A percentile compares a stretch with the other conserved stretches of the same genome.
phyloP scores from a whole-genome alignment of 495 filamentous ascomycete genomes.

The Massariosphaeria phaeospora region DNA sequence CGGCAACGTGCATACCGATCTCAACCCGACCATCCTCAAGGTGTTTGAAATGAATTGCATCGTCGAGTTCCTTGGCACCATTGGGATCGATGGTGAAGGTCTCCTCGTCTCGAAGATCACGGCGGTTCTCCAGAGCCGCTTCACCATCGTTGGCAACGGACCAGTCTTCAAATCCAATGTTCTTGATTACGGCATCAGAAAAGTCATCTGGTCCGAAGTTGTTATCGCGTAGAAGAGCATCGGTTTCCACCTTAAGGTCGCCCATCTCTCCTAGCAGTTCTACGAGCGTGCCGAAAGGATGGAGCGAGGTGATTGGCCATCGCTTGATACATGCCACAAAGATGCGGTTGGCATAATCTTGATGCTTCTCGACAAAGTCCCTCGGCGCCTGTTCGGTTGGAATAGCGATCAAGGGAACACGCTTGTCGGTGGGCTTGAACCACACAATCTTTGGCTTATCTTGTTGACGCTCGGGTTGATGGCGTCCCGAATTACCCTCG shows the following conservation, averaged over 20 bases:
- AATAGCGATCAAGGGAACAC: conserved; percentile 94
- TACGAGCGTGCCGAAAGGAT: conserved; percentile 95
- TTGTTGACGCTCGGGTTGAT: conserved; percentile 76
- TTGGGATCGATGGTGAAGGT: conserved; percentile 89
- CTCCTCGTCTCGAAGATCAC: conserved; percentile 84
- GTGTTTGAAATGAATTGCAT: conserved; percentile 85
- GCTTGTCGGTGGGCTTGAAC: conserved; percentile 99
- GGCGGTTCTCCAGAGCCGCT: conserved; percentile 65
- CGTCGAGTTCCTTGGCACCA: conserved; percentile 76
- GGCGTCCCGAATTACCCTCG: conserved; percentile 71
- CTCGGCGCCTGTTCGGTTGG: conserved; percentile 95
- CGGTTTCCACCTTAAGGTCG: conserved; percentile 92
- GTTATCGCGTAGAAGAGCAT: conserved; percentile 94
- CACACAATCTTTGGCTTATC: conserved; percentile 99
- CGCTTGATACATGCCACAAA: conserved; percentile 99
- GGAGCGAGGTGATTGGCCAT: conserved; percentile 98
- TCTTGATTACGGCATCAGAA: conserved; percentile 90
- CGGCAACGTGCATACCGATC: conserved; percentile 90
- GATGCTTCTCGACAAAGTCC: conserved; percentile 97
- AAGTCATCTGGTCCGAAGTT: conserved; percentile 98
- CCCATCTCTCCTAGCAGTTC: conserved; percentile 98
- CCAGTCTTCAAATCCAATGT: conserved; percentile 89
- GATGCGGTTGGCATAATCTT: conserved; percentile 93
- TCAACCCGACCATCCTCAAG: conserved; percentile 80
- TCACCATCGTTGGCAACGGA: conserved; percentile 76